Base-by-base conservation (phyloP, 768 basidiomycete species). In the Phlegmacium glaucopus region DNA sequence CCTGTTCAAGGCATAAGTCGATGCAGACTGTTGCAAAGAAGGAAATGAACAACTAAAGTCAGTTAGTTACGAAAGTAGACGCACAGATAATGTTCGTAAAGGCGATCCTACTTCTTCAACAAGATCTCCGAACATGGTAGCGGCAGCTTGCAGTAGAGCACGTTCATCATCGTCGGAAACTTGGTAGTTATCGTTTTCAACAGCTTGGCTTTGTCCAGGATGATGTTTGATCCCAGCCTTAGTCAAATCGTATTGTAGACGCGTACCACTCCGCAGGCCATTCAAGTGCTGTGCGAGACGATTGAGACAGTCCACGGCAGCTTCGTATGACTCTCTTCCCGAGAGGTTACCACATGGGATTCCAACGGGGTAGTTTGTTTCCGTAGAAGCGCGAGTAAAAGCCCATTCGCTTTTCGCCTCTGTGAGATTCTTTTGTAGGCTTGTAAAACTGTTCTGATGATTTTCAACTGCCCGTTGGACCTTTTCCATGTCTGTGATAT, bases 261-360 rank as follows among this genome's bases (percentile, higher is more conserved):
- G 77, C 6, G 87, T 91, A 1, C 93, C 89, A 48, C 88, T 84
- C 39, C 95, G 70, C 49, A 98, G 70, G 18, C 95, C 94, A 47
- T 87, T 94, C 32, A 99, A 67, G 69, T 98, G 94, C 60, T 99
- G 95, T 1, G 91, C 96, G 4, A 99, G 78, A 13, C 93, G 74
- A 49, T 89, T 94, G 57, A 99, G 72, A 57, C 85, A 86, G 49
- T 83, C 84, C 9, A 97, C 87, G 0, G 90, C 88, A 51, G 93
- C 90, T 52, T 89, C 88, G 49, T 94, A 95, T 0, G 88, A 84
- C 44, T 72, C 71, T 42, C 79, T 68, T 36, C 59, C 69, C 36
- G 64, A 68, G 37, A 60, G 53, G 30, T 36, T 51, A 9, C 46
- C 54, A 38, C 54, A 42, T 7, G 42, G 54, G 12, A 40, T 59